Percentiles rank a stretch among this genome's conserved stretches.
These are phyloP conservation scores for Byssochlamys sp. DNA, from an alignment of 2,329 filamentous ascomycete genomes.

Conservation along the genomic window DNA sequence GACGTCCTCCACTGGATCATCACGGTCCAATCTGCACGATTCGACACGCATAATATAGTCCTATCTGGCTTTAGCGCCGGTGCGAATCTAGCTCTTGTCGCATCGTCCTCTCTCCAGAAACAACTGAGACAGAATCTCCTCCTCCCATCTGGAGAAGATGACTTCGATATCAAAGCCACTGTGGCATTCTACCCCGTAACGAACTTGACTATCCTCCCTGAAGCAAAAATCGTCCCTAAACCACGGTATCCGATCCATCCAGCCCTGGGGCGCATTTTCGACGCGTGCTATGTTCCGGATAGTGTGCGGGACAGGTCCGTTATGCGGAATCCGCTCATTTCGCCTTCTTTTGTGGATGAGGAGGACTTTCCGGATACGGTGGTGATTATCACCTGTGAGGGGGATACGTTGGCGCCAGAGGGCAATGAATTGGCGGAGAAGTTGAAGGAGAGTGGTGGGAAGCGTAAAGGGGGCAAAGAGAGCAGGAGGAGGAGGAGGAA, in stretches of 20 bases:
- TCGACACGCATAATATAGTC: slow-evolving; percentile 32
- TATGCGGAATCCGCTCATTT: slow-evolving; percentile 11
- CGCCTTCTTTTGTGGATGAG: slow-evolving; percentile 17
- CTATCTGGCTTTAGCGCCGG: slow-evolving; percentile 40
- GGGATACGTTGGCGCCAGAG: slow-evolving; percentile 17
- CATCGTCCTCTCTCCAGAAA: background rate
- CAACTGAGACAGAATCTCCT: background rate
- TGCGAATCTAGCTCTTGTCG: slow-evolving; percentile 37
- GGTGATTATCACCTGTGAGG: slow-evolving; percentile 16
- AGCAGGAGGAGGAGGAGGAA: slow-evolving; percentile 5
- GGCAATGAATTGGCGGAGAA: slow-evolving; percentile 15
- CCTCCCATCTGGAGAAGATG: background rate
- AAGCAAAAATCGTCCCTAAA: slow-evolving; percentile 6
- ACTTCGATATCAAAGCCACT: slow-evolving; percentile 12
- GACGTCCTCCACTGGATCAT: slow-evolving; percentile 37
- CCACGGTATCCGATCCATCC: slow-evolving; percentile 14
- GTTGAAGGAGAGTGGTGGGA: slow-evolving; percentile 6
- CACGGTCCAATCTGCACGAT: slow-evolving; percentile 2
- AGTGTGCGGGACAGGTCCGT: slow-evolving; percentile 5
- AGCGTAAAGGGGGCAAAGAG: too few relatives aligned
- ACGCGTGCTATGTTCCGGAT: slow-evolving; percentile 21
- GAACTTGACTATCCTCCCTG: slow-evolving; percentile 11
- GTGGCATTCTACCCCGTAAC: slow-evolving; percentile 25
- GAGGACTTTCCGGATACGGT: slow-evolving; percentile 19
- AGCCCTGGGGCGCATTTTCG: slow-evolving; percentile 14